Evolutionary conservation across 768 basidiomycete species (phyloP), one percentile per base, ranked within the genome.

Genomic region (Boletus insuetus): DNA sequence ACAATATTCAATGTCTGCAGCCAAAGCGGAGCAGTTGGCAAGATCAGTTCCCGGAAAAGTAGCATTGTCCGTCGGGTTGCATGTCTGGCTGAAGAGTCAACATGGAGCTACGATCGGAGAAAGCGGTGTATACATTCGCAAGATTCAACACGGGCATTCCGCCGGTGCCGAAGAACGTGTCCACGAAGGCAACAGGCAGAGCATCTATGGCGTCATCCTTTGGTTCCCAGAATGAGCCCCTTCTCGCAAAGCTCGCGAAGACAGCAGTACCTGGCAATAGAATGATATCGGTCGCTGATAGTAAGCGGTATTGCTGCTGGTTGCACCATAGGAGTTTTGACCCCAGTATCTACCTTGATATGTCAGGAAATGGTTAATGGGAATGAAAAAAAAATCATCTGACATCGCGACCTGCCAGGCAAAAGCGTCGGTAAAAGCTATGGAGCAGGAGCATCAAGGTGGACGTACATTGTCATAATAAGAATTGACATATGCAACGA

Each of bases 321-420:
- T 74, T 11, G 85, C 86, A 39, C 87, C 86, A 55, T 86, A 86
- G 2, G 87, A 87, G 60, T 88, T 84, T 68, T 89, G 86, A 54
- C 87, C 88, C 84, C 84, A 88, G 65, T 87, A 87, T 32, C 85
- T 86, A 64, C 17, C 46, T 32, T 20, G 35, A 39, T 26, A 19
- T 40, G 43, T 54, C 29, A 51, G 45, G n/a, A 40, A 39, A 19
- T 26, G 49, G 9, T 39, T 2, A 10, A 47, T 49, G 41, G 19
- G 4, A 12, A 26, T 19, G 10, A 32, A 59, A 51, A 49, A 20
- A 60, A 50, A 49, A n/a, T 1, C 40, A 54, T 42, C 78, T 58
- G 71, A 85, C 82, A 85, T 79, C 35, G 75, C 84, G 40, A 83
- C 77, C 84, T 85, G 57, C 13, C 48, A 19, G 45, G 26, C 37